phyloP scores from a whole-genome alignment of 2,329 filamentous ascomycete species.

The Monosporascus ibericus region DNA sequence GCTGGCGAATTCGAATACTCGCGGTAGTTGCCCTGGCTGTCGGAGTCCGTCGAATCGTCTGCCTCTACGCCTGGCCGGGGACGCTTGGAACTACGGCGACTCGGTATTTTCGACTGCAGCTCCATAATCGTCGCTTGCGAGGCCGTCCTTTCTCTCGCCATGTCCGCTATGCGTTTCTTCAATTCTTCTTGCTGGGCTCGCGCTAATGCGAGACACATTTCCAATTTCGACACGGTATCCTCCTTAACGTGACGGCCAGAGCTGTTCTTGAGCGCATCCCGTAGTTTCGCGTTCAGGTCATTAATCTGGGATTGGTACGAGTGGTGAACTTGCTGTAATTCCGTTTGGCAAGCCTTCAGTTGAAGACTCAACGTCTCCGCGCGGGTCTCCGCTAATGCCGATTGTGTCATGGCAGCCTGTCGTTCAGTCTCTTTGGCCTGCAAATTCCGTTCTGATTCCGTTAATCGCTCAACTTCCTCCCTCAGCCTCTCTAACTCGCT shows the following conservation, averaged over 20 bases:
- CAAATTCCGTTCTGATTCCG: slow-evolving; percentile 54
- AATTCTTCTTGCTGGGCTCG: slow-evolving; percentile 47
- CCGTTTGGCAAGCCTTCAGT: slow-evolving; percentile 44
- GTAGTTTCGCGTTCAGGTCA: slow-evolving; percentile 40
- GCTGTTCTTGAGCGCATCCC: slow-evolving; percentile 29
- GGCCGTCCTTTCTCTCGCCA: slow-evolving; percentile 46
- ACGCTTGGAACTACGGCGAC: slow-evolving; percentile 10
- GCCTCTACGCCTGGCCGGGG: slow-evolving; percentile 22
- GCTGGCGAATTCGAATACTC: slow-evolving; percentile 25
- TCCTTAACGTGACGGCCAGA: slow-evolving; percentile 18
- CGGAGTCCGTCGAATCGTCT: slow-evolving; percentile 31
- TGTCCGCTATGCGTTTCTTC: slow-evolving; percentile 43
- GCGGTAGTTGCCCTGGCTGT: slow-evolving; percentile 22
- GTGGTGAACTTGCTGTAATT: slow-evolving; percentile 36
- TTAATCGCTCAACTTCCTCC: slow-evolving; percentile 52
- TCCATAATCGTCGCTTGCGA: slow-evolving; percentile 46
- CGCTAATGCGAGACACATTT: slow-evolving; percentile 43
- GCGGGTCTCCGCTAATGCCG: slow-evolving; percentile 51
- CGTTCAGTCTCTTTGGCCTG: slow-evolving; percentile 59
- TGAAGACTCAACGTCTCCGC: slow-evolving; percentile 54
- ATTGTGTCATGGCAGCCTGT: slow-evolving; percentile 49
- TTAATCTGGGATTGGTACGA: slow-evolving; percentile 43
- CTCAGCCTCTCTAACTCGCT: slow-evolving; percentile 56
- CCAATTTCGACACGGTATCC: slow-evolving; percentile 32
- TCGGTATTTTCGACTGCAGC: slow-evolving; percentile 32